These are phyloP conservation scores for Nasturtium officinale DNA, from an alignment of 345 rosid genomes.

Conservation along the genomic window DNA sequence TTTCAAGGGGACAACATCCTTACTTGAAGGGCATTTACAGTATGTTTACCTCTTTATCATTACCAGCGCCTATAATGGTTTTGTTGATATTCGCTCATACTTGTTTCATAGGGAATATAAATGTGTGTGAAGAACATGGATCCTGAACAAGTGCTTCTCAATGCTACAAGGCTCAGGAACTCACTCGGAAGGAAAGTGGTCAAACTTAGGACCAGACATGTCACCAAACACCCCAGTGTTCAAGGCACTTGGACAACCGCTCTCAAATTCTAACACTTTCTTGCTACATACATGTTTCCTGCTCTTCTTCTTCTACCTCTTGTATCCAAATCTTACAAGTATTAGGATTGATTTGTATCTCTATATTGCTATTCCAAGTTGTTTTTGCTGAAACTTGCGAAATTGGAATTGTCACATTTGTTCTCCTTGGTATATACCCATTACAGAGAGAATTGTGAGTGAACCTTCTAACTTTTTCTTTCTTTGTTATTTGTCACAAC, in stretches of 20 bases:
- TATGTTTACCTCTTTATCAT: slow-evolving; percentile 36
- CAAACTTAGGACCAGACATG: slow-evolving; percentile 75
- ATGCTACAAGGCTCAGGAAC: slow-evolving; percentile 76
- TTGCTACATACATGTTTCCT: too few relatives aligned
- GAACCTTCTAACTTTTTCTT: neutral
- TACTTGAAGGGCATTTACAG: slow-evolving; percentile 77
- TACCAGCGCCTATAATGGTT: neutral
- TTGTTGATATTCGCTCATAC: neutral
- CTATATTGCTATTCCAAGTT: neutral
- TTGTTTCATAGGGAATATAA: slow-evolving; percentile 60
- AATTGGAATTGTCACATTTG: neutral
- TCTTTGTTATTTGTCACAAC: slow-evolving; percentile 12
- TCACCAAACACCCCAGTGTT: slow-evolving; percentile 78
- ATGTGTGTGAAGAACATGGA: slow-evolving; percentile 84
- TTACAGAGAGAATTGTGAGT: neutral
- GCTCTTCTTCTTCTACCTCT: slow-evolving; percentile 1
- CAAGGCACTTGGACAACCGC: slow-evolving; percentile 92
- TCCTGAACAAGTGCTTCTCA: slow-evolving; percentile 62
- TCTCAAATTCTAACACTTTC: slow-evolving; percentile 49
- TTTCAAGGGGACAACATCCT: slow-evolving; percentile 83
- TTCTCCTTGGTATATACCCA: neutral
- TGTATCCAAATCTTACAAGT: neutral
- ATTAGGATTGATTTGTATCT: neutral
- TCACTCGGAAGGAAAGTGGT: slow-evolving; percentile 81
- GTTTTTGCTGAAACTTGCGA: neutral